phyloP scores from a whole-genome alignment of 768 basidiomycete genomes.

The Suillus discolor region DNA sequence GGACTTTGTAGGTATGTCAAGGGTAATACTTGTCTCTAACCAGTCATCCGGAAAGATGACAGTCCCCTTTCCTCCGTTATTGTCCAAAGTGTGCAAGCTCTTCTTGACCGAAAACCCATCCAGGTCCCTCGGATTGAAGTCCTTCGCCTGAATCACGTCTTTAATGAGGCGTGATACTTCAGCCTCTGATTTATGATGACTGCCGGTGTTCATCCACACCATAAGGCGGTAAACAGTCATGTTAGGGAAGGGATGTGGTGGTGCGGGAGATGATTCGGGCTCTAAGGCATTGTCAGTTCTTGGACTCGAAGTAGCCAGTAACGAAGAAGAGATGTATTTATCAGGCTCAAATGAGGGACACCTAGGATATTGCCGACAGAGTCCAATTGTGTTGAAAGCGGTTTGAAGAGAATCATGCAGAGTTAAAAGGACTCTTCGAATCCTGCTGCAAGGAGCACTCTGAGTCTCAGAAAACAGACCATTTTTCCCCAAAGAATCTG shows the following conservation, averaged over 20 bases:
- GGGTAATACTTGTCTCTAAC: neutral
- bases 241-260: constrained; percentile 1
- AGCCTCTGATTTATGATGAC: constrained; percentile 9
- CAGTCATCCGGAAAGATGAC: neutral
- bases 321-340: no score
- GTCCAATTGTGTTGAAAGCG: no score
- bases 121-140: constrained; percentile 13
- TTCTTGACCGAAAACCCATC: neutral
- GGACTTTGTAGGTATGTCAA: constrained; percentile 2
- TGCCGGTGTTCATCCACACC: constrained; percentile 7
- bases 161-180: constrained; percentile 3
- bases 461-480: no score
- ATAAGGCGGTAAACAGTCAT: constrained; percentile 6
- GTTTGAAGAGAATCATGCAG: no score
- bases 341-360: no score
- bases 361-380: no score
- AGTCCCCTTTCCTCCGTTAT: neutral
- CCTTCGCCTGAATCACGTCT: neutral
- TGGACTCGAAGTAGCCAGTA: no score
- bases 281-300: no score
- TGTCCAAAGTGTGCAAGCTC: neutral
- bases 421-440: no score
- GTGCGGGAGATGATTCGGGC: neutral
- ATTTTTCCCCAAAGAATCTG: no score
- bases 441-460: no score